Conservation (phyloP, 2,329 filamentous ascomycete species). For the Xylariaceae sp. region DNA sequence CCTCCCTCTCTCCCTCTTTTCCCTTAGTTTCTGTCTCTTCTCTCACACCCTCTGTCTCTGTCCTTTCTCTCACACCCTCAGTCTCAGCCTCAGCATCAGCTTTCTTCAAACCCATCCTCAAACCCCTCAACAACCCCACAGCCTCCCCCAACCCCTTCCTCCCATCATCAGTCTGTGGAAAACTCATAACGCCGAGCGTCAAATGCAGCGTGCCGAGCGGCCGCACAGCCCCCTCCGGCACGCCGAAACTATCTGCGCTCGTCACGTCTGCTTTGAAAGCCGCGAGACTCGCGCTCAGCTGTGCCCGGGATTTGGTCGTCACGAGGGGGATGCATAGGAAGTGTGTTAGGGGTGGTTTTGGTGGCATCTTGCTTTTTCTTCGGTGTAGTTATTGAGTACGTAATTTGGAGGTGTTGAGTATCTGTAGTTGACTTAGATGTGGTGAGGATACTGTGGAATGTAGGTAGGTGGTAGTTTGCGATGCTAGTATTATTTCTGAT, state of each 20-base stretch:
- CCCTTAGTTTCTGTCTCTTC: too few species aligned
- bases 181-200: conserved; percentile 81
- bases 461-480: too few species aligned
- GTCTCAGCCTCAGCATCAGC: conserved; percentile 4
- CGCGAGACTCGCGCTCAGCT: conserved; percentile 60
- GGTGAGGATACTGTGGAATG: too few species aligned
- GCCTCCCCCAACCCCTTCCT: conserved; percentile 39
- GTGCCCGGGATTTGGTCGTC: conserved; percentile 54
- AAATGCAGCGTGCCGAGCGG: conserved; percentile 79
- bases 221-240: conserved; percentile 66
- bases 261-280: conserved; percentile 59
- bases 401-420: not conserved
- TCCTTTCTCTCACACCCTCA: not conserved
- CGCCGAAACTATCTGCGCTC: conserved; percentile 38
- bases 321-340: conserved; percentile 74
- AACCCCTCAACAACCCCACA: conserved; percentile 34
- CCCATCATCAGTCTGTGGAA: conserved; percentile 42
- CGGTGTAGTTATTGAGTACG: too few species aligned
- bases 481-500: too few species aligned
- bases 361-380: conserved; percentile 29
- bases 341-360: conserved; percentile 55
- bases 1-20: not conserved
- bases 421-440: not conserved
- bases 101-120: conserved; percentile 40
- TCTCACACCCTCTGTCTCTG: too few species aligned